phyloP scores from a whole-genome alignment of 371 early-diverging fungal genomes.

The Mucor sp. region DNA sequence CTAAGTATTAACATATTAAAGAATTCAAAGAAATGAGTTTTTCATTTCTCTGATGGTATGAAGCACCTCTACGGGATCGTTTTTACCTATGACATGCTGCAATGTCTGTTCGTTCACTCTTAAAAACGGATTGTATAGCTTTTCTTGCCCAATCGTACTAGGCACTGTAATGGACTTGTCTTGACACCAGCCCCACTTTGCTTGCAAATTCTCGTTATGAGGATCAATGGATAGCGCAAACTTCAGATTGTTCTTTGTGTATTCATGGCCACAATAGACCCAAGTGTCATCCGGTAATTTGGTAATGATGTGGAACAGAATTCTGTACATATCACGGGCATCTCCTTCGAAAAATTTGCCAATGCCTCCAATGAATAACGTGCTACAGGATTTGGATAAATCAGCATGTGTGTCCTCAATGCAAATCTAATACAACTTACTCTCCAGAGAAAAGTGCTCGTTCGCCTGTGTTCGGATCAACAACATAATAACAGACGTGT shows the following conservation, averaged over 20 bases:
- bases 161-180: slow-evolving; percentile 70
- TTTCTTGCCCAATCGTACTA: slow-evolving; percentile 86
- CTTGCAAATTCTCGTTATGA: slow-evolving; percentile 46
- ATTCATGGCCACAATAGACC: slow-evolving; percentile 81
- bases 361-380: slow-evolving; percentile 67
- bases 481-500: slow-evolving; percentile 83
- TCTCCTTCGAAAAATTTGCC: slow-evolving; percentile 96
- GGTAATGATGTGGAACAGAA: slow-evolving; percentile 73
- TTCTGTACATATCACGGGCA: slow-evolving; percentile 81
- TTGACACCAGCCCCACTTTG: slow-evolving; percentile 67
- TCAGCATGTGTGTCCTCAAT: not conserved
- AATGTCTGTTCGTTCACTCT: slow-evolving; percentile 74
- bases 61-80: slow-evolving; percentile 79
- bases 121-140: slow-evolving; percentile 86
- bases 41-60: slow-evolving; percentile 77
- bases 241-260: slow-evolving; percentile 44
- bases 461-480: slow-evolving; percentile 50
- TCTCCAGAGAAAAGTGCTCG: slow-evolving; percentile 54
- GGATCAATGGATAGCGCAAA: slow-evolving; percentile 54
- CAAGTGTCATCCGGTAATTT: slow-evolving; percentile 11
- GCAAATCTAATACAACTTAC: slow-evolving; percentile 17
- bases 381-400: slow-evolving; percentile 15
- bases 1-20: slow-evolving; percentile 1
- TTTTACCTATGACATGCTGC: slow-evolving; percentile 63
- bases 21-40: slow-evolving; percentile 36